Conservation (phyloP, 2,329 filamentous ascomycete genomes). For the Sporothrix protearum region DNA sequence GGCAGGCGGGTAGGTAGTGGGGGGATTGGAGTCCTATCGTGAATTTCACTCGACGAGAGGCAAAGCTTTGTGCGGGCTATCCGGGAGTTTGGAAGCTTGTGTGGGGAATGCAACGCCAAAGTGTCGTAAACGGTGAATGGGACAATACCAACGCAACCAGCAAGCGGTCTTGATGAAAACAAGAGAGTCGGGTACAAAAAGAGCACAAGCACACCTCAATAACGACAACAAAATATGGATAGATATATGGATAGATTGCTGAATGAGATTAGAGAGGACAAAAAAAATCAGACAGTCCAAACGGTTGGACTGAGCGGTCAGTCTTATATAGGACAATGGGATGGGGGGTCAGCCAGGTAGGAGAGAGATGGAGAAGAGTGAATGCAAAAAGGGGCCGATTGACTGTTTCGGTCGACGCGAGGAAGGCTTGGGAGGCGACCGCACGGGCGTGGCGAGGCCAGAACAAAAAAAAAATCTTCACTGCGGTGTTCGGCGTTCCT, state of each 20-base stretch:
- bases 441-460: conserved; percentile 23
- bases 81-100: conserved; percentile 19
- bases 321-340: conserved; percentile 19
- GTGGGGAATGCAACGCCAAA: conserved; percentile 25
- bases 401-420: conserved; percentile 22
- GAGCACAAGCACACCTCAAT: conserved; percentile 37
- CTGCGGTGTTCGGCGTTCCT: conserved; percentile 26
- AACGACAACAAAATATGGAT: conserved; percentile 37
- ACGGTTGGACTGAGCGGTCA: neutral
- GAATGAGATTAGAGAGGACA: conserved; percentile 14
- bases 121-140: neutral
- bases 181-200: conserved; percentile 30
- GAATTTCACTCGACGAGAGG: conserved; percentile 22
- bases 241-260: conserved; percentile 20
- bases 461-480: conserved; percentile 21
- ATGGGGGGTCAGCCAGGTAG: conserved; percentile 3
- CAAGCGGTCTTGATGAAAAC: neutral
- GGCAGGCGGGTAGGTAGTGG: conserved; percentile 14
- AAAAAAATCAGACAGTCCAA: neutral
- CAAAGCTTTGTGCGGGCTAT: conserved; percentile 14
- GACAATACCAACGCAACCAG: neutral
- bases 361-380: neutral
- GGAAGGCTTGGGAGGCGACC: conserved; percentile 13
- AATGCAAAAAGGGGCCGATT: conserved; percentile 19
- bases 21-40: conserved; percentile 20